Percentiles rank a stretch among this genome's conserved stretches.
These are phyloP conservation scores for Trichoderma hamatum DNA, from an alignment of 2,329 filamentous ascomycete genomes.

Conservation along the genomic window DNA sequence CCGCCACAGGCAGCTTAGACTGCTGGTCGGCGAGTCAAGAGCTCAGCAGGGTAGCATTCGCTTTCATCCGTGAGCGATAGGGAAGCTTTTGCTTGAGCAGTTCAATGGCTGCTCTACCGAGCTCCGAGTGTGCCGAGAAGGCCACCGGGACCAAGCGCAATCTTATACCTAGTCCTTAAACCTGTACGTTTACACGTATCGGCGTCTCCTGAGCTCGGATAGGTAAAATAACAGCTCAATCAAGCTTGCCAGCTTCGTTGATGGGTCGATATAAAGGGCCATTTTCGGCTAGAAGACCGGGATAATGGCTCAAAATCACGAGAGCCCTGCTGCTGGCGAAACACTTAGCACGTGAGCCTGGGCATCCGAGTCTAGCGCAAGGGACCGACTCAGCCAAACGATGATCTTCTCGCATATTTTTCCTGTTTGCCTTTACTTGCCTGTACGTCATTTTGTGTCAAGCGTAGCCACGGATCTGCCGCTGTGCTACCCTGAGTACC, in stretches of 20 bases:
- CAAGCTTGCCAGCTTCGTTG: not conserved
- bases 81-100: not conserved
- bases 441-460: slow-evolving; percentile 8
- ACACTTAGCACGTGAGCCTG: not conserved
- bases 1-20: not conserved
- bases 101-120: not conserved
- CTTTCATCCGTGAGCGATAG: not conserved
- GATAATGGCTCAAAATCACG: slow-evolving; percentile 1
- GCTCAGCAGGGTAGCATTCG: not conserved
- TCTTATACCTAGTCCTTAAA: not conserved
- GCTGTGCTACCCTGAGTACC: not conserved
- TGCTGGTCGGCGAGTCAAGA: not conserved
- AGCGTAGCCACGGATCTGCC: not conserved
- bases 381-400: slow-evolving; percentile 5
- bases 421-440: not conserved
- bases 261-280: not conserved
- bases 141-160: not conserved
- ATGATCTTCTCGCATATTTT: not conserved
- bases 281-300: not conserved
- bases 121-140: slow-evolving; percentile 9
- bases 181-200: not conserved
- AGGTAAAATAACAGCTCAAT: slow-evolving; percentile 14
- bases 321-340: not conserved
- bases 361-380: slow-evolving; percentile 8
- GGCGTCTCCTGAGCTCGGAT: not conserved